Conservation (phyloP, 768 basidiomycete species). For the Lentinus tigrinus region DNA sequence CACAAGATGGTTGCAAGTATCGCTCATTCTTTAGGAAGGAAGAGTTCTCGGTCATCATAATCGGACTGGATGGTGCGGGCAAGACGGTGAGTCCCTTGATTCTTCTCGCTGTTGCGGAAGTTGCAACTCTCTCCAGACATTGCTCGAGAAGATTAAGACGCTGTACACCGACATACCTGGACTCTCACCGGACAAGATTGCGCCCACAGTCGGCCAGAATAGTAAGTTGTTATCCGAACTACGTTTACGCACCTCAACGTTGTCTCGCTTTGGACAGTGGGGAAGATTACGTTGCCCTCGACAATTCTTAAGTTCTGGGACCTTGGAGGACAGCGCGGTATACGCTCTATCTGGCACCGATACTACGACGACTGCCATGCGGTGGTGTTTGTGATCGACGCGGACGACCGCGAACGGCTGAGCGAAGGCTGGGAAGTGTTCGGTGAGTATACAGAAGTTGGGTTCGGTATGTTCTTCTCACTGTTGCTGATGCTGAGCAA, state of each 20-base stretch:
- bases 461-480: background rate
- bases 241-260: background rate
- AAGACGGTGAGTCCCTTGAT: constrained; percentile 63
- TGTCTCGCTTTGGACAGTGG: constrained; percentile 50
- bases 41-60: constrained; percentile 92
- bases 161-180: constrained; percentile 85
- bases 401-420: constrained; percentile 83
- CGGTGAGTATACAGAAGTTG: constrained; percentile 50
- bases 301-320: constrained; percentile 98
- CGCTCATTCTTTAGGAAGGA: constrained; percentile 54
- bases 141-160: constrained; percentile 93
- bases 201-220: constrained; percentile 96
- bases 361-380: constrained; percentile 98
- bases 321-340: constrained; percentile 91
- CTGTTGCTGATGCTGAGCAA: constrained; percentile 21
- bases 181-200: constrained; percentile 90
- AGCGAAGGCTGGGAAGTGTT: constrained; percentile 98
- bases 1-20: background rate
- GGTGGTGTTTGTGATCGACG: constrained; percentile 93
- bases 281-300: constrained; percentile 89
- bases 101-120: background rate
- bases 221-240: constrained; percentile 52
- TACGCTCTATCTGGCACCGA: constrained; percentile 89
- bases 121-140: constrained; percentile 50
- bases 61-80: constrained; percentile 90